Conservation (phyloP, 768 basidiomycete genomes). For the Phanerochaete carnosa region DNA sequence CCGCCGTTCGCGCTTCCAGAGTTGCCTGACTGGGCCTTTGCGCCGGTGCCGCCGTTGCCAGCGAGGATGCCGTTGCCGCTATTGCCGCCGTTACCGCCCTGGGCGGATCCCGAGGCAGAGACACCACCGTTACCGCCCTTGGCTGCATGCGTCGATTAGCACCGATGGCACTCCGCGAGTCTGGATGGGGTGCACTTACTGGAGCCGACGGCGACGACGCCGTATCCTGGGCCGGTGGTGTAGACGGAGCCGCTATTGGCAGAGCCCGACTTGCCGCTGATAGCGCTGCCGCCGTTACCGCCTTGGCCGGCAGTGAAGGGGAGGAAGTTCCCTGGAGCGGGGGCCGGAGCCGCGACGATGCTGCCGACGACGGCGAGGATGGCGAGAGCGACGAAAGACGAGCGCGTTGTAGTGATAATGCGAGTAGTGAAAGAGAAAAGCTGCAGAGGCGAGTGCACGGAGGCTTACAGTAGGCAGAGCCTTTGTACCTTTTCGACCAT, state of each 20-base stretch:
- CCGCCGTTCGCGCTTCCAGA: too few relatives aligned
- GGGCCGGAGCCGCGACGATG: not conserved
- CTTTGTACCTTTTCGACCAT: too few relatives aligned
- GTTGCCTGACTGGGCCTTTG: too few relatives aligned
- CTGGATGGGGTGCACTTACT: not conserved
- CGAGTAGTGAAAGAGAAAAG: too few relatives aligned
- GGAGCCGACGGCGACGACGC: not conserved
- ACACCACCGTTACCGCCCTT: conserved; percentile 8
- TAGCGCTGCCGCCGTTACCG: not conserved
- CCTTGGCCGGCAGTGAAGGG: not conserved
- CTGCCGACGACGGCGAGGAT: not conserved
- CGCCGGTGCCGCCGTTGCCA: not conserved
- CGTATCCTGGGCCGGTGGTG: not conserved
- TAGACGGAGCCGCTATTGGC: conserved; percentile 8
- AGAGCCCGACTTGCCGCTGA: conserved; percentile 3
- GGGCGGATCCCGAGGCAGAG: not conserved
- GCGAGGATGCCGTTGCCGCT: not conserved
- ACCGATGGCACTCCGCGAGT: too few relatives aligned
- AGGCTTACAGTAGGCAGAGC: too few relatives aligned
- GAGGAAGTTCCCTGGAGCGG: not conserved
- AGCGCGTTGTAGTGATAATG: not conserved
- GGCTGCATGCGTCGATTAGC: not conserved
- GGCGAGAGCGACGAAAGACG: not conserved
- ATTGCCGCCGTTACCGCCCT: not conserved
- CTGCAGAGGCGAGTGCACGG: too few relatives aligned